Percentiles rank a stretch among this genome's conserved stretches.
phyloP scores from a whole-genome alignment of 495 filamentous ascomycete species.

The Hypomontagnella monticulosa region DNA sequence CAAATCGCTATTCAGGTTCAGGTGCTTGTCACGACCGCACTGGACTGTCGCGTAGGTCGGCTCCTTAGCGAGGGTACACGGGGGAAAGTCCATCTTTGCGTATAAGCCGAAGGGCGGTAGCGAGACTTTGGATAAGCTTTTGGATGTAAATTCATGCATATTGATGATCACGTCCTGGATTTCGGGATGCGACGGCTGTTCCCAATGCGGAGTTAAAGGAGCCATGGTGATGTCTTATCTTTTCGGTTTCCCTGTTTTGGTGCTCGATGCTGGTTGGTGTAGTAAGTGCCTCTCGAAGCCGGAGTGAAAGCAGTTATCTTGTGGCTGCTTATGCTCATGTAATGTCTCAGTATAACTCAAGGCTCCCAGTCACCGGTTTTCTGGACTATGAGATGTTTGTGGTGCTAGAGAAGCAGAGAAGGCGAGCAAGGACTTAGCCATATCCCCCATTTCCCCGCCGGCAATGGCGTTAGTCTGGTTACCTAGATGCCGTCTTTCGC shows the following conservation, averaged over 20 bases:
- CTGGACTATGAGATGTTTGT: constrained; percentile 2
- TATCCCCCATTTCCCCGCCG: constrained; percentile 26
- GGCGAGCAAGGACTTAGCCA: neutral
- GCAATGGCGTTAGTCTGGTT: constrained; percentile 21
- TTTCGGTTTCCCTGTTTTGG: constrained; percentile 18
- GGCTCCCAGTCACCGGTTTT: neutral
- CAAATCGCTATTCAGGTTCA: constrained; percentile 79
- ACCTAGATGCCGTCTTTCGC: constrained; percentile 3
- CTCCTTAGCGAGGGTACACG: constrained; percentile 61
- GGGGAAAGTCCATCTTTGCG: constrained; percentile 61
- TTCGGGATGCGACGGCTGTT: constrained; percentile 62
- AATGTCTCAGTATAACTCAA: constrained; percentile 11
- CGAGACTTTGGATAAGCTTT: constrained; percentile 67
- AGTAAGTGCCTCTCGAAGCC: constrained; percentile 10
- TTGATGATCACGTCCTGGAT: constrained; percentile 62
- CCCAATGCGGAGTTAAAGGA: constrained; percentile 61
- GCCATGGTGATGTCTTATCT: constrained; percentile 47
- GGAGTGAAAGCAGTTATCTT: constrained; percentile 1
- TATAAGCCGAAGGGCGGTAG: constrained; percentile 71
- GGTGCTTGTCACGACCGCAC: constrained; percentile 66
- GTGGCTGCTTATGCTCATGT: constrained; percentile 1
- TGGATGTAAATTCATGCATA: constrained; percentile 64
- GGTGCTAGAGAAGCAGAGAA: constrained; percentile 1
- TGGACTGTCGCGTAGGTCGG: constrained; percentile 78
- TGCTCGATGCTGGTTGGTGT: constrained; percentile 6